Conservation (phyloP, 2,329 filamentous ascomycete species). For the Ophiostoma piceae region DNA sequence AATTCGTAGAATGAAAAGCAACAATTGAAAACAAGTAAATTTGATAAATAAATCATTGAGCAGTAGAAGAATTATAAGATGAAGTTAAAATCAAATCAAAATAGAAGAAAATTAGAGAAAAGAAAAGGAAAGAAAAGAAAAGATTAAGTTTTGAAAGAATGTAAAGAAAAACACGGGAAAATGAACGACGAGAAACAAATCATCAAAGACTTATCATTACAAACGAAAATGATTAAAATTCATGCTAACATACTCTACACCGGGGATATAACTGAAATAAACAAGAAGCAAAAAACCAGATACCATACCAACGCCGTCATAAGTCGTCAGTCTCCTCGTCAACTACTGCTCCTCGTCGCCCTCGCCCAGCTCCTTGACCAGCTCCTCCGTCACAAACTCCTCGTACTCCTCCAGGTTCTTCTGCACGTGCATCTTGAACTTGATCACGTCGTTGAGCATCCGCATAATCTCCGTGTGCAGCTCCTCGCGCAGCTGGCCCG, state of each 20-base stretch:
- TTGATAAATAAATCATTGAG: no score
- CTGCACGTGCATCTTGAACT: conserved; percentile 97
- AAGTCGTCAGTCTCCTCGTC: not conserved
- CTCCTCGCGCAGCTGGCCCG: conserved; percentile 83
- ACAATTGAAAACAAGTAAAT: no score
- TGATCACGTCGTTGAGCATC: conserved; percentile 94
- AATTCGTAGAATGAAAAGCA: no score
- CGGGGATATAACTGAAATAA: not conserved
- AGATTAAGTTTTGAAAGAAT: no score
- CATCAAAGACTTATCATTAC: no score
- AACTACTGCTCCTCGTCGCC: conserved; percentile 38
- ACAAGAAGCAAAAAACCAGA: not conserved
- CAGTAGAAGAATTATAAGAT: no score
- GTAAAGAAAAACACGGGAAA: no score
- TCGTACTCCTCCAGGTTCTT: conserved; percentile 91
- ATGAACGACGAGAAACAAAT: no score
- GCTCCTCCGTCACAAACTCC: conserved; percentile 84
- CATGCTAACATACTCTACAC: not conserved
- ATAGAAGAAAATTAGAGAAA: no score
- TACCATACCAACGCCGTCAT: conserved; percentile 15
- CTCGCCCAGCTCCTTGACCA: conserved; percentile 75
- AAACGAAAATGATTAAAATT: not conserved
- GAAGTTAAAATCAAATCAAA: no score
- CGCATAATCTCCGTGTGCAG: conserved; percentile 95
- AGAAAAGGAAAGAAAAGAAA: no score